Percentiles rank a stretch among this genome's conserved stretches.
Evolutionary conservation across 1,284 basidiomycete genomes (phyloP).

Genomic region (Mycosarcoma mackinlayi): DNA sequence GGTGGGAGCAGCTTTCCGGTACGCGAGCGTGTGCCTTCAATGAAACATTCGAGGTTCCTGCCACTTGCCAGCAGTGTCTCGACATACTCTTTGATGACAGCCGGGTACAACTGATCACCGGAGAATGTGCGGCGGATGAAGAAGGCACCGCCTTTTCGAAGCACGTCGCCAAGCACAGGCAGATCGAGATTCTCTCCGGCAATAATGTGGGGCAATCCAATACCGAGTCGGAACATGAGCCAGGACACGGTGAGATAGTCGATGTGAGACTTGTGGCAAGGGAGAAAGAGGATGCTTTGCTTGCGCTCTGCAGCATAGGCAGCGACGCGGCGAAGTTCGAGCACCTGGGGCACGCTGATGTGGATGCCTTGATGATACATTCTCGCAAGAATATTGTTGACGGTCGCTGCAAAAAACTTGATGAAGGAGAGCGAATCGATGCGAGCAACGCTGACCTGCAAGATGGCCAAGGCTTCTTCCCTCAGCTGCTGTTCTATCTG

Average conservation of each 20-base stretch:
- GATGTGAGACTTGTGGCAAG: conserved; percentile 69
- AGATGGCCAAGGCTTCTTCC: conserved; percentile 54
- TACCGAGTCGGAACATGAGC: conserved; percentile 67
- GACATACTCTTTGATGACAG: conserved; percentile 69
- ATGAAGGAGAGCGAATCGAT: conserved; percentile 59
- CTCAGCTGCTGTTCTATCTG: conserved; percentile 59
- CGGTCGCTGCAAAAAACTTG: conserved; percentile 53
- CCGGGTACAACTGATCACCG: conserved; percentile 68
- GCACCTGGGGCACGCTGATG: conserved; percentile 60
- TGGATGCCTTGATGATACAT: conserved; percentile 68
- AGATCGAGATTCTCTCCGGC: conserved; percentile 68
- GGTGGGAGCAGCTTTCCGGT: conserved; percentile 69
- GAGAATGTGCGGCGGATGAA: conserved; percentile 68
- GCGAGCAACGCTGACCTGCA: conserved; percentile 53
- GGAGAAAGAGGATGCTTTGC: conserved; percentile 68
- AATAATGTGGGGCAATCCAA: conserved; percentile 68
- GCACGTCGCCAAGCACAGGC: conserved; percentile 65
- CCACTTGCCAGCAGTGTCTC: conserved; percentile 66
- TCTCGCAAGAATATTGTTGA: conserved; percentile 68
- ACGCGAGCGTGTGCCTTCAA: conserved; percentile 69
- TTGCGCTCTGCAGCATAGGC: conserved; percentile 62
- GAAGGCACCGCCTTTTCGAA: conserved; percentile 68
- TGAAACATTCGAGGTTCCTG: conserved; percentile 68
- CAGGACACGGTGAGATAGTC: conserved; percentile 63
- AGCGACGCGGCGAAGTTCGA: conserved; percentile 64